Conservation (phyloP, 2,329 filamentous ascomycete genomes). For the Arthrobotrys musiformis region DNA sequence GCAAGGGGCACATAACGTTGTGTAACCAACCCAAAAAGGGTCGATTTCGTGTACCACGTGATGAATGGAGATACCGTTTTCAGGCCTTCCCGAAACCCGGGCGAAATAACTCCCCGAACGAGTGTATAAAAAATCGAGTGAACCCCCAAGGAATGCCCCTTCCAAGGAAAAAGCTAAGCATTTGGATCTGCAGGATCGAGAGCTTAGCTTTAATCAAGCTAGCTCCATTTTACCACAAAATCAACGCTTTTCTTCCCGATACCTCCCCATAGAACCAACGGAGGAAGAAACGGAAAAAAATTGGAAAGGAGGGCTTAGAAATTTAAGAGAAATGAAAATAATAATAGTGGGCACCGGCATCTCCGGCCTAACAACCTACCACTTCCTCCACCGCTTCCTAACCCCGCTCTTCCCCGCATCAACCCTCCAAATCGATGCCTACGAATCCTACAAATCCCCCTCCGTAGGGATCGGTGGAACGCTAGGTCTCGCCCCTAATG, state of each 20-base stretch:
- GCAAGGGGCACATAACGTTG: conserved; percentile 37
- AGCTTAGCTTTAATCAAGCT: background rate
- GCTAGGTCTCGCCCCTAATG: conserved; percentile 51
- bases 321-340: conserved; percentile 26
- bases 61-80: conserved; percentile 18
- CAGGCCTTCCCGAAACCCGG: background rate
- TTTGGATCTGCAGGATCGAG: background rate
- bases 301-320: background rate
- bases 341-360: conserved; percentile 52
- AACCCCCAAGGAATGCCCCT: background rate
- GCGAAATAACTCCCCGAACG: background rate
- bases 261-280: too few species aligned
- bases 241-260: background rate
- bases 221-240: background rate
- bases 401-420: conserved; percentile 25
- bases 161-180: background rate
- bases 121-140: background rate
- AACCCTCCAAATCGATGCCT: conserved; percentile 33
- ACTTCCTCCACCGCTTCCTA: conserved; percentile 51
- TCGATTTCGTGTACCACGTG: background rate
- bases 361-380: conserved; percentile 48
- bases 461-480: conserved; percentile 44
- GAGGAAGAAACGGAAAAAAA: too few species aligned
- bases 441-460: conserved; percentile 39
- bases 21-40: conserved; percentile 26